Evolutionary conservation across 768 basidiomycete species (phyloP), one percentile per base, ranked within the genome.

Genomic region (Podaxis carcinomalis): DNA sequence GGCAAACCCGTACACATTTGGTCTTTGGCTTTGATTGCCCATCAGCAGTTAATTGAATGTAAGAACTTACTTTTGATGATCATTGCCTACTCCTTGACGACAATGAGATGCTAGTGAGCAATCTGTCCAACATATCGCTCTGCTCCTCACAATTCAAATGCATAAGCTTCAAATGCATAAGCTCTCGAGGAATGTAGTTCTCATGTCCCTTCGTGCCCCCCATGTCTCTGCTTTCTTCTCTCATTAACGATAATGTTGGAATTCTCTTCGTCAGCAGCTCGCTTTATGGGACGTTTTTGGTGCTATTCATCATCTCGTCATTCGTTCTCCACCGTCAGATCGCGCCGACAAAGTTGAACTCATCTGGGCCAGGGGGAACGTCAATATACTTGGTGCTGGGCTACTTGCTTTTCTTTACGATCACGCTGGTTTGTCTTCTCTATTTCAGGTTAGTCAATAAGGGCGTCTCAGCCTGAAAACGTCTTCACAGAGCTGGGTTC

Each of bases 311-410:
- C 27, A 14, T 39, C 21, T 58, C 57, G 6, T 19, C 35, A 1
- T n/a, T 58, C 21, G 21, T 58, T 11, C 57, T 58, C 14, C 57
- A 58, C 25, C 57, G 25, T 39, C 57, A 58, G 25, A 13, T 19
- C 21, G n/a, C 19, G 13, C 23, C 28, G 25, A 51, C 36, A 1
- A 49, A 51, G 7, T 10, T 10, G 13, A 14, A 16, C 16, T 50
- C 49, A 1, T 39, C 57, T 25, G 57, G 57, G 2, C 7, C 47
- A 2, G 4, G 36, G 11, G 49, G 49, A 21, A 58, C 57, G 23
- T 21, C 6, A 23, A 23, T 51, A 6, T 50, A 58, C 32, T 35
- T 58, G 2, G 16, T 14, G 7, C 57, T 58, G 4, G 57, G 57
- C 14, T 58, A 58, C 36, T 6, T 58, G 4, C 35, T 50, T 3